Evolutionary conservation across 2,329 filamentous ascomycete species (phyloP), one percentile per base, ranked within the genome.

Genomic region (Knoxdaviesia capensis): DNA sequence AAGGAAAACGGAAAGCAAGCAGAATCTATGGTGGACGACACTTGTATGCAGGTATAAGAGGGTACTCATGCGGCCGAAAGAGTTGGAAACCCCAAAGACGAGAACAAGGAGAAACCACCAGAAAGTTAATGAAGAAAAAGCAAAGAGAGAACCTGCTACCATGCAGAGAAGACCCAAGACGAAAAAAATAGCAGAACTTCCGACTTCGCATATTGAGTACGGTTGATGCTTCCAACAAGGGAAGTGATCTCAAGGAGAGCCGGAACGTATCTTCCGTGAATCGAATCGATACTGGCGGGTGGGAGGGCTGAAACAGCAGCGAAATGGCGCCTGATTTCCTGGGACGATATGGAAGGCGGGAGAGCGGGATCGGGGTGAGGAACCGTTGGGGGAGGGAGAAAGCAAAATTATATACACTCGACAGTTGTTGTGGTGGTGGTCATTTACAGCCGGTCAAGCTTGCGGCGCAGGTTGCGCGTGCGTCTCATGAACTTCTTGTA

Each of bases 401-500:
- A 20, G 20, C 2, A 20, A 3, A 20, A 20, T 2, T 38, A 11
- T 31, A 30, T 33, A 20, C 20, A 20, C 20, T 20, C 20, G 20
- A 20, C 3, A 20, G 20, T 20, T 20, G 20, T 20, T 20, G 20
- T 20, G 20, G 20, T 20, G 20, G 20, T 20, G 20, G 30, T 8
- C 41, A 38, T 46, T 61, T 65, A 74, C 48, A 71, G 64, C 54
- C 77, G 72, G 53, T 81, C 84, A 53, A 90, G 67, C 66, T 87
- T 93, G 57, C 86, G 77, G 57, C 88, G 79, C 66, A 86, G 61
- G 57, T 84, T 88, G 59, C 88, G 76, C 55, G 88, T 94, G 61
- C 77, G 74, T 69, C 80, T 83, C 82, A 94, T 86, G 51, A 96
- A 68, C 75, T 98, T 98, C 86, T 94, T 96, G 64, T 94, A 94